Evolutionary conservation across 2,329 filamentous ascomycete species (phyloP), one percentile per base, ranked within the genome.

Genomic region (Penicillium janthinellum): DNA sequence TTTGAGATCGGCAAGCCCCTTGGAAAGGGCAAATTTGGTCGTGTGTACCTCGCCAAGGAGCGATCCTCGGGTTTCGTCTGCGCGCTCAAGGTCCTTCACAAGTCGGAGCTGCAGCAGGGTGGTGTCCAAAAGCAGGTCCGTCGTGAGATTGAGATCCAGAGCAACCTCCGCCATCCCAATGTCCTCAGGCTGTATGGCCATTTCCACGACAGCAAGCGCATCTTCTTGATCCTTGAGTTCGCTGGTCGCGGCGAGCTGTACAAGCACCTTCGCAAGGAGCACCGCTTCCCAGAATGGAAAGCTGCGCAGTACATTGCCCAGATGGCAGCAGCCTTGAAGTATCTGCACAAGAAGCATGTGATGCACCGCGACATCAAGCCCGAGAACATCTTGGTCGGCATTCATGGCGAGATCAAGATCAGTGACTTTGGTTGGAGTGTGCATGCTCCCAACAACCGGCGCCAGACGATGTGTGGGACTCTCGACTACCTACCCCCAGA

Each of bases 361-460:
- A 98, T 98, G 81, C 94, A 98, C 78, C 86, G 93, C 60, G 93
- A 98, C 71, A 98, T 98, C 80, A 98, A 98, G 82, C 93, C 93
- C 2, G 93, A 98, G 79, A 98, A 98, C 72, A 98, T 98, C 65
- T 84, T 98, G 22, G 89, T 98, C 34, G 94, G 94, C 14, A 92
- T 98, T 61, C 94, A 98, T 73, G 95, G 93, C 66, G 95, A 99
- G 82, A 93, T 99, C 80, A 99, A 99, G 79, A 93, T 99, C 72
- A 96, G 92, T 4, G 95, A 99, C 77, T 99, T 98, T 72, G 94
- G 95, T 52, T 99, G 95, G 95, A 96, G 91, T 74, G 95, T 98
- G 4, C 95, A 99, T 77, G 95, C 95, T 5, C 95, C 95, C 31
- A 97, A 96, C 78, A 96, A 94, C 79, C 84, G 95, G 68, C 85